Percentiles rank a stretch among this genome's conserved stretches.
Conservation (phyloP, 805 yeast genomes). For the Starmerella bombi region DNA sequence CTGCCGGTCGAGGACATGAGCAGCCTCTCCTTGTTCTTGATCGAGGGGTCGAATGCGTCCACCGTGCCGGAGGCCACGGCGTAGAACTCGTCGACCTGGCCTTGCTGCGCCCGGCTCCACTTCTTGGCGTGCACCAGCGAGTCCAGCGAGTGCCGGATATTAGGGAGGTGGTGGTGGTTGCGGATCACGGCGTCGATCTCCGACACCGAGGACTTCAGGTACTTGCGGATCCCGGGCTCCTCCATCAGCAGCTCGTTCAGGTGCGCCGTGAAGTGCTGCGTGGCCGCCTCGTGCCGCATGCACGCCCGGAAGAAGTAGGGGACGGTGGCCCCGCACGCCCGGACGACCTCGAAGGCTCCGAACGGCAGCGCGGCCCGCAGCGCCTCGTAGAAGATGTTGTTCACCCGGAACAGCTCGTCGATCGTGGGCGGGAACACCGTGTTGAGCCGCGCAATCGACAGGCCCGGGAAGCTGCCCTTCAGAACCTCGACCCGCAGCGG, state of each 20-base stretch:
- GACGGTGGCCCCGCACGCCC: slow-evolving; percentile 66
- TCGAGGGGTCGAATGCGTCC: slow-evolving; percentile 65
- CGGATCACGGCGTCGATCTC: slow-evolving; percentile 49
- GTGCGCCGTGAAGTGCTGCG: slow-evolving; percentile 44
- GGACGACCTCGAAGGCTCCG: slow-evolving; percentile 65
- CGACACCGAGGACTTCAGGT: background rate
- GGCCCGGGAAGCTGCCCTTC: slow-evolving; percentile 36
- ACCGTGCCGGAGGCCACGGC: slow-evolving; percentile 49
- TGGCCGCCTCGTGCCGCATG: slow-evolving; percentile 87
- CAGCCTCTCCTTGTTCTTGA: slow-evolving; percentile 19
- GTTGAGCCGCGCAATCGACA: slow-evolving; percentile 56
- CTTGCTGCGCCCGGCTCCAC: slow-evolving; percentile 31
- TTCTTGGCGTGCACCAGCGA: slow-evolving; percentile 41
- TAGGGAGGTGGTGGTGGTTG: slow-evolving; percentile 66
- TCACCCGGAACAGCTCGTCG: slow-evolving; percentile 83
- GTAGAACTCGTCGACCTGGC: slow-evolving; percentile 31
- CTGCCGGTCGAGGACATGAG: slow-evolving; percentile 54
- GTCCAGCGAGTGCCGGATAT: slow-evolving; percentile 52
- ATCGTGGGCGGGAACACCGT: slow-evolving; percentile 85
- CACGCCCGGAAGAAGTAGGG: slow-evolving; percentile 90
- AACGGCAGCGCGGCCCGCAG: slow-evolving; percentile 49
- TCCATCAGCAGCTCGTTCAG: slow-evolving; percentile 30
- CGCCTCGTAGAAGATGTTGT: slow-evolving; percentile 70
- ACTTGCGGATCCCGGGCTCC: slow-evolving; percentile 31
- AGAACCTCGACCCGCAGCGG: slow-evolving; percentile 63